Evolutionary conservation across 2,329 filamentous ascomycete species (phyloP).

Genomic region (Acrocalymma vagum): DNA sequence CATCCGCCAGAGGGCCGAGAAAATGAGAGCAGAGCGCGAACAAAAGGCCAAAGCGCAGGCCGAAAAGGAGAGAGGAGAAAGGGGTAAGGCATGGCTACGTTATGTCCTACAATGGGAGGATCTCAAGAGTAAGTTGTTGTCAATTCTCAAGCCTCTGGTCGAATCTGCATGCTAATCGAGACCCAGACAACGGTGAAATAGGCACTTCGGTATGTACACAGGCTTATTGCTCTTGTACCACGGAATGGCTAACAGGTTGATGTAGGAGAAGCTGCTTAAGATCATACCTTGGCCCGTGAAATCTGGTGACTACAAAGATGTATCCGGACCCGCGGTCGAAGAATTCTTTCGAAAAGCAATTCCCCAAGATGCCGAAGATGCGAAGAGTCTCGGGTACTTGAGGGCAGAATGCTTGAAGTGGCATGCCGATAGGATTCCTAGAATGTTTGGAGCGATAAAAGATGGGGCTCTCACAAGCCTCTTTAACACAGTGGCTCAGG

Average conservation of each 20-base stretch:
- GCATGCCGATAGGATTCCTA: slow-evolving; percentile 12
- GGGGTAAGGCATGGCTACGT: slow-evolving; percentile 6
- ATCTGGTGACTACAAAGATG: slow-evolving; percentile 10
- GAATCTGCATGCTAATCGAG: slow-evolving; percentile 2
- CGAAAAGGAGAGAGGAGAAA: slow-evolving; percentile 8
- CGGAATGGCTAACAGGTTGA: slow-evolving; percentile 4
- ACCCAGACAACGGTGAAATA: slow-evolving; percentile 3
- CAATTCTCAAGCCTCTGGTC: neutral
- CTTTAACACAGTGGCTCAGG: slow-evolving; percentile 8
- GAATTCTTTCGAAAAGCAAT: slow-evolving; percentile 10
- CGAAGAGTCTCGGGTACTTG: slow-evolving; percentile 3
- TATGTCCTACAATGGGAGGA: slow-evolving; percentile 7
- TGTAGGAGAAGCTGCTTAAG: slow-evolving; percentile 7
- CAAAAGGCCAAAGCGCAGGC: slow-evolving; percentile 6
- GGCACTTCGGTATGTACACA: slow-evolving; percentile 8
- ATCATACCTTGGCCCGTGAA: slow-evolving; percentile 13
- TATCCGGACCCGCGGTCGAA: slow-evolving; percentile 4
- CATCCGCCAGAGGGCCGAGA: slow-evolving; percentile 6
- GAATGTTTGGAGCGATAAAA: slow-evolving; percentile 5
- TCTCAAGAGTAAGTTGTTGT: slow-evolving; percentile 10
- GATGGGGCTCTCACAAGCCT: slow-evolving; percentile 3
- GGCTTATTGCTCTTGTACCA: neutral
- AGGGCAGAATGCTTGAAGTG: slow-evolving; percentile 13
- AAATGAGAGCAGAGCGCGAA: slow-evolving; percentile 6
- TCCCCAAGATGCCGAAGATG: neutral